A percentile compares a stretch with the other conserved stretches of the same genome.
Conservation (phyloP, 192 early-diverging fungal species). For the Rhizophlyctis rosea region DNA sequence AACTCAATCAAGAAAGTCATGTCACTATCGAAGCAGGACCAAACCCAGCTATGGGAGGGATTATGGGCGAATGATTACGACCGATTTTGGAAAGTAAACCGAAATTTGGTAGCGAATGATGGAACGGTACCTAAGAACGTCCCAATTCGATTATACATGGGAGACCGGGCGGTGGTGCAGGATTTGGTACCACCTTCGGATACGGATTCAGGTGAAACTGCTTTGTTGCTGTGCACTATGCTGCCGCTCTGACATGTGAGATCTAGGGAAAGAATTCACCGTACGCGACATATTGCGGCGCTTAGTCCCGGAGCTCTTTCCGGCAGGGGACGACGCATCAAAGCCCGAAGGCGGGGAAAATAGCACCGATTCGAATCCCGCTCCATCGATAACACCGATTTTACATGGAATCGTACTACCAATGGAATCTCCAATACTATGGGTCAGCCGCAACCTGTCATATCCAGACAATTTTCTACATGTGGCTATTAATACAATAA, state of each 20-base stretch:
- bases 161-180: slow-evolving; percentile 57
- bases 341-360: background rate
- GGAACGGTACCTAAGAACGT: slow-evolving; percentile 46
- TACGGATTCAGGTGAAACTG: slow-evolving; percentile 23
- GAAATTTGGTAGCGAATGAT: slow-evolving; percentile 47
- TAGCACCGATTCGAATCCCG: background rate
- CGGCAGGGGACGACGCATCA: background rate
- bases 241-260: background rate
- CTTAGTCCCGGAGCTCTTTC: slow-evolving; percentile 19
- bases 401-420: slow-evolving; percentile 69
- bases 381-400: slow-evolving; percentile 20
- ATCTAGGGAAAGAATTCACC: slow-evolving; percentile 20
- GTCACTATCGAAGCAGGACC: slow-evolving; percentile 79
- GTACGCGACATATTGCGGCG: slow-evolving; percentile 18
- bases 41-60: slow-evolving; percentile 75
- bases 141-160: slow-evolving; percentile 60
- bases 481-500: slow-evolving; percentile 52
- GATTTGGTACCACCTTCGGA: slow-evolving; percentile 52
- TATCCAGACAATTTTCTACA: slow-evolving; percentile 85
- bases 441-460: slow-evolving; percentile 71
- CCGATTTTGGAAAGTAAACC: slow-evolving; percentile 63
- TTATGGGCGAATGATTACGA: slow-evolving; percentile 31
- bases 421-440: slow-evolving; percentile 69
- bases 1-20: slow-evolving; percentile 82
- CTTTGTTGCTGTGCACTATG: too few species aligned